Evolutionary conservation across 495 filamentous ascomycete genomes (phyloP), one percentile per base, ranked within the genome.

Genomic region (Gamarada debralockiae): DNA sequence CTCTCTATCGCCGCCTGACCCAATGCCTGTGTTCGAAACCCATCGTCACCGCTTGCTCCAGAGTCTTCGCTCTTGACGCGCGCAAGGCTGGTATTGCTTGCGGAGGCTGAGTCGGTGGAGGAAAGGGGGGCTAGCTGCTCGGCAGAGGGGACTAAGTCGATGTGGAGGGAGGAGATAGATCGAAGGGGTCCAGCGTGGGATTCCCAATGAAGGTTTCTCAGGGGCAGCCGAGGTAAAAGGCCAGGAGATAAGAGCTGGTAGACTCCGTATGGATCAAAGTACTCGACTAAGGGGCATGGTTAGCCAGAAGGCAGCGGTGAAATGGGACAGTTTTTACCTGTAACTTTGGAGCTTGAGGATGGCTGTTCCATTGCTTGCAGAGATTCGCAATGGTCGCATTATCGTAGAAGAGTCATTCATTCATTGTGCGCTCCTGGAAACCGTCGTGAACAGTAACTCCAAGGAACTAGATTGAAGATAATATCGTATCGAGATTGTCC

Each of bases 151-250:
- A 90, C 74, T 53, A 97, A 83, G 42, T 95, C 90, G 61, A 97
- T 80, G 61, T 96, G 89, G 34, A 98, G 81, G 40, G 90, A 90
- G 63, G 86, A 84, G 67, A 98, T 97, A 22, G 92, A 95, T 44
- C 93, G 84, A 34, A 96, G 73, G 9, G 95, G 92, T 9, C 93
- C 85, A 22, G 84, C 84, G 41, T 93, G 86, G 6, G 95, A 96
- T 67, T 96, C 93, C 93, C 93, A 98, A 65, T 97, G 87, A 40
- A 98, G 83, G 65, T 96, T 92, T 48, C 83, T 85, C n/a, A 98
- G 76, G 10, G 93, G 93, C 3, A 98, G 78, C 37, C 90, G 85
- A 43, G 84, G 71, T 39, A 86, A 78, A 51, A 97, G 76, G 52
- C 89, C 77, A 1, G 85, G 74, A 9, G 87, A 85, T n/a, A 97